Base-by-base conservation (phyloP, 2,329 filamentous ascomycete species). In the Fusarium sp. region DNA sequence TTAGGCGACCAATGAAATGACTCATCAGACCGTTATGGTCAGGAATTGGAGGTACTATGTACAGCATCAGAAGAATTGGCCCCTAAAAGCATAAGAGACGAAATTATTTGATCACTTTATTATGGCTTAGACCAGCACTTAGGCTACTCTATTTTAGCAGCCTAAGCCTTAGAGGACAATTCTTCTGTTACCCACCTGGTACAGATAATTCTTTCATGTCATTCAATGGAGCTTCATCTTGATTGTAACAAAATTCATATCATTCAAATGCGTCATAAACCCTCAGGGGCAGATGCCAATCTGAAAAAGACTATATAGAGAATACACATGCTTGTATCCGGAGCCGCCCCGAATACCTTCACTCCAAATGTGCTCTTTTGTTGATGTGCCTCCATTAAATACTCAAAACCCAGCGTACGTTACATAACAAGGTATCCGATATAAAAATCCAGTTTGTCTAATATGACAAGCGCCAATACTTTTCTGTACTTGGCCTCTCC, bases 391-490 rank as follows among this genome's bases (percentile, higher is more conserved):
- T 77, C 76, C 77, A 77, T 74, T 77, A 69, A 75, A 76, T 77
- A 74, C 60, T 72, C 71, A 69, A 76, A 77, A 67, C 69, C 62
- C 68, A 73, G 59, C 72, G 72, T 74, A 68, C 76, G 73, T 76
- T 75, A 76, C 76, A 76, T 72, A 69, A 70, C 51, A 67, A 79
- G 72, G 75, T 78, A 77, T 76, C 71, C 71, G 70, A 74, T 74
- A 66, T 43, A 72, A 77, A 72, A 72, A 74, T 72, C 72, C 74
- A 76, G 73, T 74, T 74, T 78, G 74, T 77, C 75, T 75, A 75
- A 65, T 71, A 54, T 72, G 69, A 76, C 72, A 74, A 68, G 69
- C 51, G 67, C 67, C 71, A 75, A 71, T 70, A 66, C 69, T 61
- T 68, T 59, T 61, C 49, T 66, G 63, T 54, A 54, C 52, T 48